Base-by-base conservation (phyloP, 768 basidiomycete genomes). In the Pisolithus sp. region DNA sequence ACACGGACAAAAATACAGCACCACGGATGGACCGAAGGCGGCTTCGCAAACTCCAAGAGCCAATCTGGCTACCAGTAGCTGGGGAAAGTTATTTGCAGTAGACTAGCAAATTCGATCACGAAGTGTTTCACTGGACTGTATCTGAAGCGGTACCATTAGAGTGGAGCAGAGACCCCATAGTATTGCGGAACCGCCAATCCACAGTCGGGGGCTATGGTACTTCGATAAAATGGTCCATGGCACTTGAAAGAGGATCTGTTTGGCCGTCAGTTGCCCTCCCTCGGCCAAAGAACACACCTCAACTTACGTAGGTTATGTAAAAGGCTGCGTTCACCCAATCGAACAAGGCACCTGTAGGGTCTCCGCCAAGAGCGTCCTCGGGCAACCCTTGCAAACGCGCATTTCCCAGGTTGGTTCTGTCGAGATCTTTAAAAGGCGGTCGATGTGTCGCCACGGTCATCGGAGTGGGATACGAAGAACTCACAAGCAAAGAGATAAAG, bases 311-410 rank as follows among this genome's bases (percentile, higher is more conserved):
- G 55, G 89, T 81, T 67, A 90, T 81, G 68, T 84, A 90, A 69
- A 90, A 91, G 7, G 76, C 74, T 1, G 86, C 83, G 52, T 83
- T 85, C 41, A 87, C 67, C 87, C 86, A 89, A 62, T 86, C 86
- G 60, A 86, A 89, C n/a, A 81, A 71, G 21, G 73, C 55, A 1
- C 88, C 86, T 0, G 80, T 82, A 8, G 77, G 76, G 59, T 89
- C 88, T 7, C 86, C 86, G 12, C 75, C 75, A 12, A 90, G 78
- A 12, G 73, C 68, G 53, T 89, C 85, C 37, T 78, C 62, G 3
- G 83, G 77, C 12, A 91, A 68, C 10, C 85, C 83, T 68, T 85
- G 85, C 37, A 89, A 70, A 47, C 87, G 77, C 44, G 89, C 89
- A 62, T 91, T 90, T 15, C 88, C 89, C 39, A 89, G 62, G 62